Conservation (phyloP, 306 rosid genomes). For the Argentina anserina region DNA sequence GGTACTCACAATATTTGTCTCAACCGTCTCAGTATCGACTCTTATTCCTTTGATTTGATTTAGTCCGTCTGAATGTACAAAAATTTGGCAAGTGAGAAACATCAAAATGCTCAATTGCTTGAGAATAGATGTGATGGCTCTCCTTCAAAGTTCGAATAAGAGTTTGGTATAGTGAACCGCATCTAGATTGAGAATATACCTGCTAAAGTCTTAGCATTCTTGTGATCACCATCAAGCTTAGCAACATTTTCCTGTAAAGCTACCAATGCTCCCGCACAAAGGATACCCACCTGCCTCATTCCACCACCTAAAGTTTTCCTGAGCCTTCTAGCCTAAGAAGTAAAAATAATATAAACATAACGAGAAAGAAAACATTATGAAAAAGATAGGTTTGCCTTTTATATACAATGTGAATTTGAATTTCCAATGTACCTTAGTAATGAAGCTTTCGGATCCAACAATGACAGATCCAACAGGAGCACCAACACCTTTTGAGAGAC, state of each 20-base stretch:
- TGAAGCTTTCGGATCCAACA: constrained; percentile 76
- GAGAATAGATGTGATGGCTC: constrained; percentile 1
- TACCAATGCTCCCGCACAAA: constrained; percentile 83
- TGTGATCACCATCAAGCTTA: constrained; percentile 76
- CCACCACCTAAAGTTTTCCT: constrained; percentile 94
- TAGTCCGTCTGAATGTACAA: constrained; percentile 49
- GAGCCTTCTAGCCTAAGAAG: constrained; percentile 67
- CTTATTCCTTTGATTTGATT: constrained; percentile 52
- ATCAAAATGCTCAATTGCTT: neutral
- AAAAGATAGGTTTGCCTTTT: neutral
- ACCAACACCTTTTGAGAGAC: constrained; percentile 87
- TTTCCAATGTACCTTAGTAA: constrained; percentile 56
- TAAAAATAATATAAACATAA: neutral
- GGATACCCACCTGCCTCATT: constrained; percentile 86
- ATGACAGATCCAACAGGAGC: constrained; percentile 94
- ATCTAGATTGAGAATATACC: constrained; percentile 32
- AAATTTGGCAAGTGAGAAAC: neutral
- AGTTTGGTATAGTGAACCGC: neutral
- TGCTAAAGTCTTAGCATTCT: constrained; percentile 65
- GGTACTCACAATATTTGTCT: constrained; percentile 84
- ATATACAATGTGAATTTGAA: neutral
- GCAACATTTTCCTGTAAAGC: constrained; percentile 65
- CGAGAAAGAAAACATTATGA: neutral
- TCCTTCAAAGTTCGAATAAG: neutral
- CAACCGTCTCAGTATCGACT: constrained; percentile 45